These are phyloP conservation scores for Eimeria maxima DNA, from an alignment of 169 alveolate genomes.

Conservation along the genomic window DNA sequence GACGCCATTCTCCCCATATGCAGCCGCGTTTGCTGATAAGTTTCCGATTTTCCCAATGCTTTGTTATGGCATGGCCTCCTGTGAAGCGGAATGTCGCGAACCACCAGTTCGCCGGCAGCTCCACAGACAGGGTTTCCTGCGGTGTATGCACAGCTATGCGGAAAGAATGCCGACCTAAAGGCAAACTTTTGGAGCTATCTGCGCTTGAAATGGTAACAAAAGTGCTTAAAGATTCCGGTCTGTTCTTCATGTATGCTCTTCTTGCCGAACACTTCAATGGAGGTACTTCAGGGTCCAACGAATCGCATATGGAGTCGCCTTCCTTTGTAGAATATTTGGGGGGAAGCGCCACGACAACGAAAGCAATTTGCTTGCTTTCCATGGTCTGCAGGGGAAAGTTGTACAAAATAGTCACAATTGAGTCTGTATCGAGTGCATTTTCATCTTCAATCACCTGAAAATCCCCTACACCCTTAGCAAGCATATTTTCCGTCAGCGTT, in stretches of 20 bases:
- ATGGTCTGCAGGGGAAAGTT: conserved; percentile 69
- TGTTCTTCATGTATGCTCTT: conserved; percentile 57
- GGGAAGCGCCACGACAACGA: conserved; percentile 79
- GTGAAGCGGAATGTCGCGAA: conserved; percentile 80
- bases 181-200: conserved; percentile 36
- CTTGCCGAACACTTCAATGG: conserved; percentile 69
- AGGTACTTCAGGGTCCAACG: conserved; percentile 58
- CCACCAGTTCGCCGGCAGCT: conserved; percentile 80
- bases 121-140: conserved; percentile 26
- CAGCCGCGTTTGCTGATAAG: conserved; percentile 59
- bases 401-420: conserved; percentile 71
- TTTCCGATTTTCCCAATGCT: conserved; percentile 76
- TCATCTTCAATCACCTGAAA: conserved; percentile 73
- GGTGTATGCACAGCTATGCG: conserved; percentile 78
- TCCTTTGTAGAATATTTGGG: conserved; percentile 66
- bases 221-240: conserved; percentile 43
- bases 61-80: conserved; percentile 81
- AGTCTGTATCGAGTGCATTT: conserved; percentile 15
- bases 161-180: conserved; percentile 77
- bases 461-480: conserved; percentile 33
- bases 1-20: conserved; percentile 80
- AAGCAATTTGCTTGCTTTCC: conserved; percentile 79
- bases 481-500: not conserved
- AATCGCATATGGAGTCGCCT: conserved; percentile 60
- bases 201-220: conserved; percentile 73